Conservation (phyloP, 169 alveolate genomes). For the Cryptosporidium tyzzeri region DNA sequence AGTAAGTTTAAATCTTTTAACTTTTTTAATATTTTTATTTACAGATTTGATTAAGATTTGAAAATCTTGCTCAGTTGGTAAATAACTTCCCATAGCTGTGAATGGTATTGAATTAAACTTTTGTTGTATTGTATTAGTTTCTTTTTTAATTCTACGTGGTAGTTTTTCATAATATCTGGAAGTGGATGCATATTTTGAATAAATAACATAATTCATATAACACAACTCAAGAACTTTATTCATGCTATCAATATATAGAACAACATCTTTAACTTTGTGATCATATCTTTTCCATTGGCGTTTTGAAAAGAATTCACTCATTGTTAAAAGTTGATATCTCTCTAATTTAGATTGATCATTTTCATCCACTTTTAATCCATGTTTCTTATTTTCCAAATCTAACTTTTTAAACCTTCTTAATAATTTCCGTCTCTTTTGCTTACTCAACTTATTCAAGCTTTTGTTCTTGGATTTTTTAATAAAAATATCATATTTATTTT, state of each 20-base stretch:
- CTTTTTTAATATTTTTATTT: neutral
- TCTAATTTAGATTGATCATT: conserved; percentile 48
- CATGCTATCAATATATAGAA: conserved; percentile 51
- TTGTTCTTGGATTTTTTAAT: conserved; percentile 25
- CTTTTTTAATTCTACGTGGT: conserved; percentile 59
- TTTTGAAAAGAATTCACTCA: conserved; percentile 59
- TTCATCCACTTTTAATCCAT: conserved; percentile 44
- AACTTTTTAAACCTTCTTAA: conserved; percentile 47
- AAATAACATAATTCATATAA: conserved; percentile 33
- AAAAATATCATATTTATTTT: conserved; percentile 61
- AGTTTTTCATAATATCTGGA: conserved; percentile 46
- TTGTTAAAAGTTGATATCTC: conserved; percentile 39
- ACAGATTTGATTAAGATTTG: conserved; percentile 35
- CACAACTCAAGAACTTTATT: conserved; percentile 40
- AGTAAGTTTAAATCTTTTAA: conserved; percentile 28
- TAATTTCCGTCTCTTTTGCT: conserved; percentile 6
- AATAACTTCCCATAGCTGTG: conserved; percentile 70
- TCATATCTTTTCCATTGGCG: conserved; percentile 57
- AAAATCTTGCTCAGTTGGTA: conserved; percentile 66
- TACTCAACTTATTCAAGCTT: conserved; percentile 17
- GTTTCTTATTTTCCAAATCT: conserved; percentile 38
- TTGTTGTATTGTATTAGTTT: conserved; percentile 62
- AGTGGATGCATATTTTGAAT: conserved; percentile 58
- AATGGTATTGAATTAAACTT: conserved; percentile 51
- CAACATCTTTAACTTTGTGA: conserved; percentile 56